Evolutionary conservation across 768 basidiomycete genomes (phyloP).

Genomic region (Terana coerulea): DNA sequence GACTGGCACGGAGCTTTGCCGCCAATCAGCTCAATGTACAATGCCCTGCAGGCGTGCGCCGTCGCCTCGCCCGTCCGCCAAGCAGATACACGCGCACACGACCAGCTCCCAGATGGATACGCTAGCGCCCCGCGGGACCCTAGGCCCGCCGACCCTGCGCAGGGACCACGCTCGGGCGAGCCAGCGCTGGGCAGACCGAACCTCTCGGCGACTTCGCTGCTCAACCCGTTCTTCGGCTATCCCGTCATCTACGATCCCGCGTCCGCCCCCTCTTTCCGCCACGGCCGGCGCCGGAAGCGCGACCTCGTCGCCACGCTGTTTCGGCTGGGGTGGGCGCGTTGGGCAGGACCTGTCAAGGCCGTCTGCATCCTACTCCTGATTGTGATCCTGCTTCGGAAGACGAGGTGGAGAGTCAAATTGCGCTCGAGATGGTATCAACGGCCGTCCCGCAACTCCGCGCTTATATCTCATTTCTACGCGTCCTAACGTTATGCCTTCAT

Average conservation of each 20-base stretch:
- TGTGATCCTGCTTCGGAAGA: slow-evolving; percentile 24
- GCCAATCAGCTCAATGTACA: slow-evolving; percentile 43
- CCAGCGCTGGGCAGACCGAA: slow-evolving; percentile 2
- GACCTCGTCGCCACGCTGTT: slow-evolving; percentile 63
- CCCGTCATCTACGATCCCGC: slow-evolving; percentile 39
- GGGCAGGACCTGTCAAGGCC: slow-evolving; percentile 35
- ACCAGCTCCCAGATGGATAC: background rate
- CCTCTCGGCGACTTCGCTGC: slow-evolving; percentile 51
- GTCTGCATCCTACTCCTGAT: slow-evolving; percentile 34
- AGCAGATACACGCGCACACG: slow-evolving; percentile 11
- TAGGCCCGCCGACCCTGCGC: background rate
- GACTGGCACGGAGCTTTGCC: slow-evolving; percentile 68
- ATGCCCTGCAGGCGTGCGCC: slow-evolving; percentile 37
- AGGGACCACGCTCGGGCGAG: too few species aligned
- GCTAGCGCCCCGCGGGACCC: too few species aligned
- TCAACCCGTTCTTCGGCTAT: slow-evolving; percentile 78
- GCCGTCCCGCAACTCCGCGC: background rate
- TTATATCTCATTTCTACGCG: background rate
- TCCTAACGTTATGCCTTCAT: too few species aligned
- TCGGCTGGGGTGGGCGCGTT: slow-evolving; percentile 63
- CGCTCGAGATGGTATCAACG: background rate
- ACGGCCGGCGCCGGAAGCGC: slow-evolving; percentile 65
- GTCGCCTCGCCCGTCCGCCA: slow-evolving; percentile 2
- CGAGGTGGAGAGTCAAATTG: background rate
- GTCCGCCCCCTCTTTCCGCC: slow-evolving; percentile 42